Conservation (phyloP, 352 stramenopile genomes). For the Phytophthora colocasiae region DNA sequence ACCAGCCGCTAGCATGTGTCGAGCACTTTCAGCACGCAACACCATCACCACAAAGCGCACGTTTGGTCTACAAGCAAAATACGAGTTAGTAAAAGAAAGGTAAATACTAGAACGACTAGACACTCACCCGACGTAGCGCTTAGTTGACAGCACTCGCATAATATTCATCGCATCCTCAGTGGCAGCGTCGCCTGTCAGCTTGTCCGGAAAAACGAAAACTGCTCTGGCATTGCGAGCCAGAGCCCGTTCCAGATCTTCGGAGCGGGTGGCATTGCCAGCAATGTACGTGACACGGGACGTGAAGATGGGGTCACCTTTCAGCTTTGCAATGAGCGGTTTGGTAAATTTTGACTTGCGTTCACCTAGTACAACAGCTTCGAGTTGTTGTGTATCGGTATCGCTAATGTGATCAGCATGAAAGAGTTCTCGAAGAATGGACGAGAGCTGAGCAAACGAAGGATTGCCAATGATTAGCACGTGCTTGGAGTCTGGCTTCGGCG, state of each 20-base stretch:
- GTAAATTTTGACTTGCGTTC: slow-evolving; percentile 77
- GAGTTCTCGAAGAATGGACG: slow-evolving; percentile 84
- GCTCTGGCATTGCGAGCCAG: slow-evolving; percentile 62
- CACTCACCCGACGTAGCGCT: slow-evolving; percentile 75
- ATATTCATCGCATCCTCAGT: slow-evolving; percentile 88
- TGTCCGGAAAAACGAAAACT: slow-evolving; percentile 88
- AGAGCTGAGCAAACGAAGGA: slow-evolving; percentile 84
- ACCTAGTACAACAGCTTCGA: slow-evolving; percentile 77
- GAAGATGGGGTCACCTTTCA: slow-evolving; percentile 85
- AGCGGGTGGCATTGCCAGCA: slow-evolving; percentile 70
- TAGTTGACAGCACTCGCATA: slow-evolving; percentile 79
- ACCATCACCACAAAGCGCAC: slow-evolving; percentile 83
- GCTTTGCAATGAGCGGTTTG: slow-evolving; percentile 70
- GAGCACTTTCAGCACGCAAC: slow-evolving; percentile 72
- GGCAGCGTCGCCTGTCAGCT: slow-evolving; percentile 69
- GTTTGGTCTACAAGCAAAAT: slow-evolving; percentile 40
- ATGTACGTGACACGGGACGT: slow-evolving; percentile 83
- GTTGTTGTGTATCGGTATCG: slow-evolving; percentile 48
- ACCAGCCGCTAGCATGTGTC: slow-evolving; percentile 82
- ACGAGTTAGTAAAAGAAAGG: slow-evolving; percentile 11
- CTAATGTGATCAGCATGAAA: slow-evolving; percentile 87
- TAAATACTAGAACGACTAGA: not conserved
- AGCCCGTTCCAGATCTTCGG: slow-evolving; percentile 78
- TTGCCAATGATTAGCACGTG: slow-evolving; percentile 89
- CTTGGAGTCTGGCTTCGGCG: slow-evolving; percentile 65